These are phyloP conservation scores for Botrytis tulipae DNA, from an alignment of 2,329 filamentous ascomycete genomes.

Conservation along the genomic window DNA sequence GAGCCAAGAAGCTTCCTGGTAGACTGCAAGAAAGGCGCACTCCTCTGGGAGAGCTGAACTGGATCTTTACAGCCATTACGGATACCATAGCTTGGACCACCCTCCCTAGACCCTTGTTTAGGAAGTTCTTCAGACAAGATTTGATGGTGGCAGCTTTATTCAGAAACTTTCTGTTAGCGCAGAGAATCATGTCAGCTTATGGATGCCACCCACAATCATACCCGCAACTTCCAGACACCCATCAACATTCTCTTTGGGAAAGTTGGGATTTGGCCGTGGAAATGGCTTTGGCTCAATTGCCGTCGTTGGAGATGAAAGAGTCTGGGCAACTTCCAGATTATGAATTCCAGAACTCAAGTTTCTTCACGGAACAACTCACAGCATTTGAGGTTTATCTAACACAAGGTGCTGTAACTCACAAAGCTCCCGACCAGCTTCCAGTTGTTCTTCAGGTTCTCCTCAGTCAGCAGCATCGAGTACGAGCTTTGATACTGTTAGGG, in stretches of 20 bases:
- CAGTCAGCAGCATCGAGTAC: conserved; percentile 89
- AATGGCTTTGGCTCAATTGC: conserved; percentile 86
- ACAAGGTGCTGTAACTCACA: conserved; percentile 78
- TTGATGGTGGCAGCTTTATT: conserved; percentile 98
- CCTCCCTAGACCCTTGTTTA: conserved; percentile 83
- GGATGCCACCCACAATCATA: conserved; percentile 93
- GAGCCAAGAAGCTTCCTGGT: conserved; percentile 86
- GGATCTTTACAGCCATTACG: conserved; percentile 99
- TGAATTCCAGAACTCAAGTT: conserved; percentile 90
- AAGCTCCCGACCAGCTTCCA: conserved; percentile 88
- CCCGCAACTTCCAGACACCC: conserved; percentile 88
- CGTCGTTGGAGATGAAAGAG: conserved; percentile 77
- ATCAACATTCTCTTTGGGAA: conserved; percentile 91
- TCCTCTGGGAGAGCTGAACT: conserved; percentile 92
- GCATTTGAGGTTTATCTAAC: conserved; percentile 95
- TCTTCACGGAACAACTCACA: conserved; percentile 95
- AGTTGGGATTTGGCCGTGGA: conserved; percentile 98
- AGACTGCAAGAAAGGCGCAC: conserved; percentile 90
- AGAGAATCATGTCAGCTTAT: conserved; percentile 94
- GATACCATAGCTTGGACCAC: conserved; percentile 99
- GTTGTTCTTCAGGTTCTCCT: conserved; percentile 94
- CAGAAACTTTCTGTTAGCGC: conserved; percentile 90
- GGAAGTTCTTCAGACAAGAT: conserved; percentile 95
- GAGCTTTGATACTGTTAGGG: conserved; percentile 86
- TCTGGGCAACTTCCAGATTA: conserved; percentile 64